These are phyloP conservation scores for Benincasa hispida DNA, from an alignment of 306 rosid species.

Conservation along the genomic window DNA sequence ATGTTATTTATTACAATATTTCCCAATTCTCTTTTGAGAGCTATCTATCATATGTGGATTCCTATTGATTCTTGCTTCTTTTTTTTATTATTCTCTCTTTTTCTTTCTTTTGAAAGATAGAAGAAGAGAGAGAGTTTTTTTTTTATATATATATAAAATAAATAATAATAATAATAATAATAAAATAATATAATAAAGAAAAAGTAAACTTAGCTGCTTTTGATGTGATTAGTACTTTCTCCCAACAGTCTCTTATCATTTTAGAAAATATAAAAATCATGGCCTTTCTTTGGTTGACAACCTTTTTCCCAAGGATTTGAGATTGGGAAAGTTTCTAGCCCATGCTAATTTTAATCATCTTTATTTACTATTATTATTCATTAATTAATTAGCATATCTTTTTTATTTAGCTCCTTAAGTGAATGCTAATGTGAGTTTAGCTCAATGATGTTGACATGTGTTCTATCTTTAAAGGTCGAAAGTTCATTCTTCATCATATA, in stretches of 20 bases:
- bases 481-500: no score
- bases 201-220: constrained; percentile 24
- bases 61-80: constrained; percentile 1
- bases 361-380: background rate
- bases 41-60: constrained; percentile 23
- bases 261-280: background rate
- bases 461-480: no score
- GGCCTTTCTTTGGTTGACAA: background rate
- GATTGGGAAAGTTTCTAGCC: background rate
- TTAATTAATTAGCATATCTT: no score
- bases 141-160: no score
- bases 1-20: constrained; percentile 35
- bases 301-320: background rate
- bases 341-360: background rate
- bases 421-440: no score
- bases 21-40: constrained; percentile 32
- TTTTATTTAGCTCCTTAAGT: no score
- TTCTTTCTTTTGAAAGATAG: constrained; percentile 7
- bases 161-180: no score
- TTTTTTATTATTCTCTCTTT: background rate
- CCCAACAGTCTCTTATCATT: background rate
- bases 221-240: background rate
- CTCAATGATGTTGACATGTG: no score
- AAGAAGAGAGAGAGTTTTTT: background rate
- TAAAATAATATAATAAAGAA: constrained; percentile 13